phyloP scores from a whole-genome alignment of 2,329 filamentous ascomycete genomes.

The Diplodia corticola region DNA sequence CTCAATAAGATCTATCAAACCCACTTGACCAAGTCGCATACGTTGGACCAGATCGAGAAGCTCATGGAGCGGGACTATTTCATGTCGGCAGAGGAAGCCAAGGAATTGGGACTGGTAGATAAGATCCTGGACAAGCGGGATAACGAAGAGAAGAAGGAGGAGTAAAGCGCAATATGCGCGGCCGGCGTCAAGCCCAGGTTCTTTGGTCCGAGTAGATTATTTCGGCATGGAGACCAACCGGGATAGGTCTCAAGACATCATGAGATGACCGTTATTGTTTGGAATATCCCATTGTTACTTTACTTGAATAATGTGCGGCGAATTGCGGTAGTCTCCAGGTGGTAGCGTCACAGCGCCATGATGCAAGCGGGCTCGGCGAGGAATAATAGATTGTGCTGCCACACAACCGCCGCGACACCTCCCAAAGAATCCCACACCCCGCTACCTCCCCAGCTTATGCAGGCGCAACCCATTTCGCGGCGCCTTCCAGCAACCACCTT shows the following conservation, averaged over 20 bases:
- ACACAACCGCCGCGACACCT: background rate
- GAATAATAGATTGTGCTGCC: background rate
- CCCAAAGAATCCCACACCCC: background rate
- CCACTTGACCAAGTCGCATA: constrained; percentile 79
- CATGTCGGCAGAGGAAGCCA: constrained; percentile 82
- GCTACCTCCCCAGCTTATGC: background rate
- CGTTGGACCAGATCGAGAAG: constrained; percentile 80
- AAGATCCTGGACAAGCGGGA: constrained; percentile 72
- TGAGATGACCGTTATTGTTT: background rate
- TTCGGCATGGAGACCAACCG: background rate
- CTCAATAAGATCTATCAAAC: constrained; percentile 86
- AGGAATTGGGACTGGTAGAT: constrained; percentile 89
- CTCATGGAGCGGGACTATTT: constrained; percentile 98
- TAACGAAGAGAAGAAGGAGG: constrained; percentile 36
- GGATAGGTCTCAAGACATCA: background rate
- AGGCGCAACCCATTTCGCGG: background rate
- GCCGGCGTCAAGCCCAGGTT: no score
- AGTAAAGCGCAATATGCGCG: background rate
- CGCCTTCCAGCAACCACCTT: background rate
- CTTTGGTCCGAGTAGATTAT: background rate
- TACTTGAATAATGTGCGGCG: no score
- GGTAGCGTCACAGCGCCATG: background rate
- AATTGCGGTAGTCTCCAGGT: no score
- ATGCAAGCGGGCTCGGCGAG: constrained; percentile 6
- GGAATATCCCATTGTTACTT: background rate